Evolutionary conservation across 1,284 basidiomycete genomes (phyloP).

Genomic region (Coniophora puteana): DNA sequence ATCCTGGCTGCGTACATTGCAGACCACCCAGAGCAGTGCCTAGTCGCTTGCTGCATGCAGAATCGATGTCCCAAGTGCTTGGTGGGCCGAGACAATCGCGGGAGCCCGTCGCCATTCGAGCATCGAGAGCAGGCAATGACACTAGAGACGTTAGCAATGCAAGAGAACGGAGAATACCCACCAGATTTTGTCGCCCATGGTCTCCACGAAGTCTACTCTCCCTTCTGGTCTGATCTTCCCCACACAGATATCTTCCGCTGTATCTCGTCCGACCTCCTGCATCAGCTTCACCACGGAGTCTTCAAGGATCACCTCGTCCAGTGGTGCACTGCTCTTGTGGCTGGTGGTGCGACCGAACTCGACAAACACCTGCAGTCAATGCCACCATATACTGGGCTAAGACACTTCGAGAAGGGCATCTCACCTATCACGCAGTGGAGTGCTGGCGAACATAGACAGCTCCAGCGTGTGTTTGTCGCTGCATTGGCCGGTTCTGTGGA

Average conservation of each 20-base stretch:
- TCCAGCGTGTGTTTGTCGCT: not conserved
- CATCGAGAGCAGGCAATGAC: not conserved
- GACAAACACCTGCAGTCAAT: slow-evolving; percentile 9
- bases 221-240: slow-evolving; percentile 15
- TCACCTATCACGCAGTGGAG: not conserved
- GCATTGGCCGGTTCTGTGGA: not conserved
- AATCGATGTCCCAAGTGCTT: slow-evolving; percentile 11
- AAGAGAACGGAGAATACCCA: slow-evolving; percentile 2
- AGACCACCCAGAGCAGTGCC: slow-evolving; percentile 5
- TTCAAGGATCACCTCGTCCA: slow-evolving; percentile 14
- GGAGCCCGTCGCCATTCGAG: not conserved
- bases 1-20: slow-evolving; percentile 2
- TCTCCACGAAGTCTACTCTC: slow-evolving; percentile 9
- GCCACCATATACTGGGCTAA: slow-evolving; percentile 2
- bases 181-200: slow-evolving; percentile 1
- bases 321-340: slow-evolving; percentile 9
- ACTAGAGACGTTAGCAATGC: not conserved
- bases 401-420: not conserved
- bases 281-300: slow-evolving; percentile 17
- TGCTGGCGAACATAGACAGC: not conserved
- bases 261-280: slow-evolving; percentile 15
- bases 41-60: slow-evolving; percentile 12
- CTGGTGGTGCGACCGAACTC: slow-evolving; percentile 3
- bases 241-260: slow-evolving; percentile 9
- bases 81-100: not conserved